Base-by-base conservation (phyloP, 495 filamentous ascomycete species). In the Talaromyces liani region DNA sequence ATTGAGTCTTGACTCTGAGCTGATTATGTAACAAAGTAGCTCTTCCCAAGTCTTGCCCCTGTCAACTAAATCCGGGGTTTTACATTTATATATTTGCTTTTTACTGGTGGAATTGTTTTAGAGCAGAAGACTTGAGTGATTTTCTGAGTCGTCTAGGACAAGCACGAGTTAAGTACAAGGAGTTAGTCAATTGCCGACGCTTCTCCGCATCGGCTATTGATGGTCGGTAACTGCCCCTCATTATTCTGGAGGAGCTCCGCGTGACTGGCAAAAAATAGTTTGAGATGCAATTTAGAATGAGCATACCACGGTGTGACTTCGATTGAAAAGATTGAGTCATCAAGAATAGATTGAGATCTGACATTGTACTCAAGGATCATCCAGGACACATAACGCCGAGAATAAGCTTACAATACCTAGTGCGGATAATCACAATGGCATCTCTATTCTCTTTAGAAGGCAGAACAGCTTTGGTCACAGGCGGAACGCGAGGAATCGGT, bases 401-500 rank as follows among this genome's bases (percentile, higher is more conserved):
- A 20, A 54, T n/a, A 14, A 25, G 14, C 18, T 31, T 0, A 22
- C 4, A 24, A 2, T 24, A 24, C 24, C 9, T 7, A 54, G 24
- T 10, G 24, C 18, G 10, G 10, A 39, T 18, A 27, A 47, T 25
- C 66, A 58, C 60, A 68, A 41, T 65, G 73, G 45, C 34, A 54
- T 75, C 74, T 27, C 73, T 81, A 20, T 83, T 83, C 67, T 80
- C 78, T 49, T 66, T 82, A 31, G 68, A 65, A 20, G 78, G 78
- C 59, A 70, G 91, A 70, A 96, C 89, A 8, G 93, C 93, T 36
- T 74, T 96, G 55, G 80, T 96, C 34, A 97, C 93, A 0, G 93
- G 93, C 29, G 91, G 91, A 59, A 94, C 91, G 16, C 80, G 93
- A 60, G 93, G 93, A 24, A 96, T 97, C 59, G 93, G 93, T 16